Conservation (phyloP, 1,139 yeast genomes). For the Meyerozyma athensensis region DNA sequence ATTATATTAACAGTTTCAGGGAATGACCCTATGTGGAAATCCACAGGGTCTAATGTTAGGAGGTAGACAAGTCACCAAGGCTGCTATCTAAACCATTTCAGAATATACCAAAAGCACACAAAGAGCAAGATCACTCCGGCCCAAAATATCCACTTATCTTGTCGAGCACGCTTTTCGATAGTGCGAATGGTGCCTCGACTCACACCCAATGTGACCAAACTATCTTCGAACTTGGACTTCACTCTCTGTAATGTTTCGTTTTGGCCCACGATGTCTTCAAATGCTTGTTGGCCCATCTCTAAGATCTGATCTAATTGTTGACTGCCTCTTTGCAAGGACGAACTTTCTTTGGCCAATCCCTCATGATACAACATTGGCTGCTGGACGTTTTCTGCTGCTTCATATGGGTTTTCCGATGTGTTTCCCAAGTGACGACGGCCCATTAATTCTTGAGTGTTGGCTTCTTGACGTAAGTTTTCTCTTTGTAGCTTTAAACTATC, state of each 20-base stretch:
- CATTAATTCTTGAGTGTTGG: conserved; percentile 54
- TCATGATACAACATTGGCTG: conserved; percentile 46
- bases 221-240: conserved; percentile 60
- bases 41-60: background rate
- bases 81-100: conserved; percentile 62
- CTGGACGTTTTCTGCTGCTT: conserved; percentile 24
- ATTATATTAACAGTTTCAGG: too few species aligned
- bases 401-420: conserved; percentile 61
- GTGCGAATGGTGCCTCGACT: conserved; percentile 79
- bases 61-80: conserved; percentile 7
- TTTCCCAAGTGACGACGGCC: conserved; percentile 43
- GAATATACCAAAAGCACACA: conserved; percentile 63
- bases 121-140: conserved; percentile 63
- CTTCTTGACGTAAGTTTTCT: conserved; percentile 53
- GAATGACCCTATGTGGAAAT: background rate
- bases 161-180: conserved; percentile 79
- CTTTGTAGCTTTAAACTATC: conserved; percentile 59
- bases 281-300: conserved; percentile 83
- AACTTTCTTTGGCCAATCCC: conserved; percentile 65
- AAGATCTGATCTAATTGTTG: conserved; percentile 83
- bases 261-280: conserved; percentile 84
- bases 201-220: conserved; percentile 79
- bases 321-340: conserved; percentile 64
- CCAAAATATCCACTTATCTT: conserved; percentile 87
- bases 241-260: conserved; percentile 64